Evolutionary conservation across 2,329 filamentous ascomycete genomes (phyloP).

Genomic region (Arthrinium phaeospermum): DNA sequence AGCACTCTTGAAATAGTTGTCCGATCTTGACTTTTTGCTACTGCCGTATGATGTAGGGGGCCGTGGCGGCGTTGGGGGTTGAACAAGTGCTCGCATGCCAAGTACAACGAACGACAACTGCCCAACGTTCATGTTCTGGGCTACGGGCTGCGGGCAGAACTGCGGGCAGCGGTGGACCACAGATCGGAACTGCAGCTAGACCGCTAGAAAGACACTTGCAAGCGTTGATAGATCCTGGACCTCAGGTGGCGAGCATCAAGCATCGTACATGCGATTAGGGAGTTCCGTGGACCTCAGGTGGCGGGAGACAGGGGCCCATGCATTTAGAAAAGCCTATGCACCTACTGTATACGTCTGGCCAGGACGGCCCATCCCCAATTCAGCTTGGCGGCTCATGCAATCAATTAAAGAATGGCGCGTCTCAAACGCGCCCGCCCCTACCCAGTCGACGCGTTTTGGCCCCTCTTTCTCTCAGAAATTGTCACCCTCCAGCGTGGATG

Average conservation of each 20-base stretch:
- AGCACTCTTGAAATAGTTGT: background rate
- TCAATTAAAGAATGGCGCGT: constrained; percentile 21
- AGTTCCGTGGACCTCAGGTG: background rate
- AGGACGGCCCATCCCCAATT: background rate
- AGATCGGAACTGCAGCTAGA: background rate
- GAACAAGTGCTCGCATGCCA: background rate
- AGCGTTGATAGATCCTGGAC: background rate
- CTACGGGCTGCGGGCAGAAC: no score
- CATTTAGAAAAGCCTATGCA: background rate
- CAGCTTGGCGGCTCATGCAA: constrained; percentile 6
- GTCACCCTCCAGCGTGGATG: background rate
- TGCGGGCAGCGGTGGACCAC: no score
- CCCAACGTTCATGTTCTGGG: no score
- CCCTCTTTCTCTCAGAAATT: constrained; percentile 21
- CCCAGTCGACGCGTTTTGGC: constrained; percentile 14
- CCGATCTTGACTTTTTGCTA: background rate
- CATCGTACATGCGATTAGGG: background rate
- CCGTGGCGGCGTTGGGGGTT: background rate
- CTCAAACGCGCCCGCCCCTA: background rate
- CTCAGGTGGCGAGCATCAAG: background rate
- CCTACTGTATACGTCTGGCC: background rate
- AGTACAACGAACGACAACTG: background rate
- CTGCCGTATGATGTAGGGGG: background rate
- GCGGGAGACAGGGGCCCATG: background rate
- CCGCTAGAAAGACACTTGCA: background rate